Conservation (phyloP, 176 grass and related monocot species). For the Dactylis glomerata region DNA sequence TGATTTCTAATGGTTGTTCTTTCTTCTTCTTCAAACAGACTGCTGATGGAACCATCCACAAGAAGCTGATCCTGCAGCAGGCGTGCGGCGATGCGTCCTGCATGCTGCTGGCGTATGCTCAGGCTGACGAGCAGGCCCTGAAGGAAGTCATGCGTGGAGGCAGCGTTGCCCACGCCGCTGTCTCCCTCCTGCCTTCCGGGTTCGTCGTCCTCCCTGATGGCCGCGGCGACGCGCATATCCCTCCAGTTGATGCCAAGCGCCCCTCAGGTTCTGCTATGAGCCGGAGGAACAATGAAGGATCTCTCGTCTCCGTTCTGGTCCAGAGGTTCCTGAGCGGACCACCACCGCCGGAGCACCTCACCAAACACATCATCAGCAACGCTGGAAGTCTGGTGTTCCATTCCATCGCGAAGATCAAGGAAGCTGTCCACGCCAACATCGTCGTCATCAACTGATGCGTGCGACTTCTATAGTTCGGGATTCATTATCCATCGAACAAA, state of each 20-base stretch:
- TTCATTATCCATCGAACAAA: neutral
- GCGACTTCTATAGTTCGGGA: neutral
- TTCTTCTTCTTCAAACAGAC: neutral
- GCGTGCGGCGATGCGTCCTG: constrained; percentile 6
- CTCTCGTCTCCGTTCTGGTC: constrained; percentile 22
- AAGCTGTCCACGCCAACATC: neutral
- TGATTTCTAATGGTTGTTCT: neutral
- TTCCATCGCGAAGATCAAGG: constrained; percentile 45
- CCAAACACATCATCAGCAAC: neutral
- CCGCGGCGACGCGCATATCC: neutral
- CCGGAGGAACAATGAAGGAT: neutral
- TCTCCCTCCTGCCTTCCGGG: constrained; percentile 42
- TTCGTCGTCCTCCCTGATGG: constrained; percentile 58
- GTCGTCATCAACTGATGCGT: neutral
- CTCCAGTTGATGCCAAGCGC: neutral
- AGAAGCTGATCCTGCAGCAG: constrained; percentile 48
- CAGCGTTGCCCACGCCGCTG: neutral
- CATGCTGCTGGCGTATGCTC: constrained; percentile 37
- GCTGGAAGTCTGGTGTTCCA: constrained; percentile 7
- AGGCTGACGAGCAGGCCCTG: neutral
- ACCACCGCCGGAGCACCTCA: neutral
- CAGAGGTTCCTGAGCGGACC: constrained; percentile 3
- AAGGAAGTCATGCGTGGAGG: constrained; percentile 29
- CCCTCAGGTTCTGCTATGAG: neutral
- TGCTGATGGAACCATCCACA: neutral